Evolutionary conservation across 106 monocot genomes (phyloP), one percentile per base, ranked within the genome.

Genomic region (Allium fistulosum): DNA sequence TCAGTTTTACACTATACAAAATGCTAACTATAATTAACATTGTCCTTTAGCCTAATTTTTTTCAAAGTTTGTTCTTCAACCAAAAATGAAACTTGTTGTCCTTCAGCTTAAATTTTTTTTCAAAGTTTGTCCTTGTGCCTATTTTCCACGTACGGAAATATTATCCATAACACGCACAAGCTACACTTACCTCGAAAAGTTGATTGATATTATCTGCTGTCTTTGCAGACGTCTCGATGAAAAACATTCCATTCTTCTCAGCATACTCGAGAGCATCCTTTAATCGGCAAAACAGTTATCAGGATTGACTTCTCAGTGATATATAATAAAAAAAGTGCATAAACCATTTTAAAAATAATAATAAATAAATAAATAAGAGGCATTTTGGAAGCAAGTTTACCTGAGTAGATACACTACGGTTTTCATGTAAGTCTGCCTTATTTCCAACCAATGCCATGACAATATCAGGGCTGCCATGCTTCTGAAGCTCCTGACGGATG

Each of bases 171-270:
- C 37, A 37, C 2, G 37, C 37, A 37, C 37, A 62, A 8, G 15
- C 15, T 65, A 46, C 10, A 4, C 14, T 26, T 84, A 99, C 97
- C 97, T 99, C 97, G 77, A 99, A 99, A 47, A 99, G 81, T 76
- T 90, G 89, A 61, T 92, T 99, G 75, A 99, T 93, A 75, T 99
- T 99, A 73, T 93, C 87, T 59, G 92, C 89, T 62, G 97, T 99
- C 78, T 99, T 99, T 56, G 97, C 97, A 57, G 97, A 99, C 15
- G 97, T 99, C 77, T 99, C 97, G 61, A 99, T 92, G 37, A 90
- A 99, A 69, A 92, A 92, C 97, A 99, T 92, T 58, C 85, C 84
- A 74, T 92, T 99, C 69, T 85, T 87, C 82, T 93, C 92, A 18
- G 97, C 97, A 79, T 89, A 89, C 26, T 97, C 97, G 58, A 67